Evolutionary conservation across 1,139 yeast genomes (phyloP).

Genomic region (Candida sanyaensis): DNA sequence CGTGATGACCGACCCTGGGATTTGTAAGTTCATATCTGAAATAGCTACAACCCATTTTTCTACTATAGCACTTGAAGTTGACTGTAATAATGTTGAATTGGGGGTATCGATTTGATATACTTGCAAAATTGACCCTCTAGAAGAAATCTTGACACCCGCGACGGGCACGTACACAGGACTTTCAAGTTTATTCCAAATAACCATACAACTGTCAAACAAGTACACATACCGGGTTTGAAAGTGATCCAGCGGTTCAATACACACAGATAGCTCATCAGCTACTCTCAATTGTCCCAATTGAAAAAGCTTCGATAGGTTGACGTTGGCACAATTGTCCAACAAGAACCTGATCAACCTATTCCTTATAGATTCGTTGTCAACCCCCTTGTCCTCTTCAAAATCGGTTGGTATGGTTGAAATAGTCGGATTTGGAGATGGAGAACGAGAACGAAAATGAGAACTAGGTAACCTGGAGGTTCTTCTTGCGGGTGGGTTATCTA

Average conservation of each 20-base stretch:
- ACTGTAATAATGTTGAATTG: constrained; percentile 6
- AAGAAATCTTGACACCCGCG: constrained; percentile 10
- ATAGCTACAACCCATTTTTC: constrained; percentile 51
- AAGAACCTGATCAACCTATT: constrained; percentile 31
- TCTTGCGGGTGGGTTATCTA: constrained; percentile 2
- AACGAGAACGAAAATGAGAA: constrained; percentile 7
- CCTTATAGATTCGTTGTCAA: constrained; percentile 27
- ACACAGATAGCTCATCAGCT: constrained; percentile 32
- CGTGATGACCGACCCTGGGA: constrained; percentile 41
- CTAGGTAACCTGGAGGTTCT: neutral
- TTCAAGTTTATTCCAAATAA: constrained; percentile 21
- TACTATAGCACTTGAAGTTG: constrained; percentile 24
- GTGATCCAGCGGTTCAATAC: constrained; percentile 8
- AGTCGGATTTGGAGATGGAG: constrained; percentile 23
- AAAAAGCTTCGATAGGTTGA: constrained; percentile 28
- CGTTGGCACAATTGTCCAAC: constrained; percentile 22
- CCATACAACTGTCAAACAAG: constrained; percentile 35
- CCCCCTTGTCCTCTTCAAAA: constrained; percentile 19
- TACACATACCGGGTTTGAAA: constrained; percentile 24
- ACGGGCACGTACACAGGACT: constrained; percentile 9
- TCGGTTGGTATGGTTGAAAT: constrained; percentile 20
- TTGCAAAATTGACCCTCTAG: constrained; percentile 10
- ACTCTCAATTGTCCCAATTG: constrained; percentile 38
- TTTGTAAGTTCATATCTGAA: constrained; percentile 31
- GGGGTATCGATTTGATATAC: constrained; percentile 3